These are phyloP conservation scores for Steccherinum ochraceum DNA, from an alignment of 768 basidiomycete genomes.

Conservation along the genomic window DNA sequence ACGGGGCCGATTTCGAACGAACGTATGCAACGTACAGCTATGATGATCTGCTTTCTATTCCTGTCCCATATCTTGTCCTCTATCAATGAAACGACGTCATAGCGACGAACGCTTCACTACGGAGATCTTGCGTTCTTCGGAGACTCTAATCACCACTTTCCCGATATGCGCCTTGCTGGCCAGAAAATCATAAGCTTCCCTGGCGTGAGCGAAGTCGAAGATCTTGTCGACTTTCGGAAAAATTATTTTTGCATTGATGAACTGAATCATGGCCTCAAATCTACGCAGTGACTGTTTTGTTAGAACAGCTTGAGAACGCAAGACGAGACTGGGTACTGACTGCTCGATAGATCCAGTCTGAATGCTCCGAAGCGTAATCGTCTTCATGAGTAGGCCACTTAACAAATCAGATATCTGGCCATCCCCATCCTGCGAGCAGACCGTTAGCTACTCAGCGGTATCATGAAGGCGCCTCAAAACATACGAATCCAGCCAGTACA, in stretches of 20 bases:
- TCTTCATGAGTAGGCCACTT: too few species aligned
- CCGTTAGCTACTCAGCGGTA: too few species aligned
- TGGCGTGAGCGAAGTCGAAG: conserved; percentile 46
- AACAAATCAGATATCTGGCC: too few species aligned
- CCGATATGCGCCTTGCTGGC: conserved; percentile 50
- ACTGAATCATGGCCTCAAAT: conserved; percentile 45
- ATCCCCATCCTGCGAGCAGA: too few species aligned
- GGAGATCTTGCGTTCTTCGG: background rate
- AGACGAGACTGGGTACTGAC: too few species aligned
- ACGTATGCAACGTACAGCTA: conserved; percentile 13
- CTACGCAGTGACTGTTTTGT: conserved; percentile 21
- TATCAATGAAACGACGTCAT: too few species aligned
- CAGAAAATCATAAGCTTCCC: conserved; percentile 45
- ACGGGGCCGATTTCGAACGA: too few species aligned
- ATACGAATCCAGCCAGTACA: conserved; percentile 32
- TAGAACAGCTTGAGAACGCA: too few species aligned
- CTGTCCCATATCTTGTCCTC: too few species aligned
- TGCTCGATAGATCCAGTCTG: too few species aligned
- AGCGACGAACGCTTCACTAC: background rate
- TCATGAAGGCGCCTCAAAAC: conserved; percentile 4
- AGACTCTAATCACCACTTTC: conserved; percentile 49
- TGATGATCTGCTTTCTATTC: too few species aligned
- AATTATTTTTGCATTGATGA: conserved; percentile 36
- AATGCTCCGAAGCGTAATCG: too few species aligned
- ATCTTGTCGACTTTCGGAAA: conserved; percentile 48